Conservation (phyloP, 257 asterid genomes). For the Striga asiatica region DNA sequence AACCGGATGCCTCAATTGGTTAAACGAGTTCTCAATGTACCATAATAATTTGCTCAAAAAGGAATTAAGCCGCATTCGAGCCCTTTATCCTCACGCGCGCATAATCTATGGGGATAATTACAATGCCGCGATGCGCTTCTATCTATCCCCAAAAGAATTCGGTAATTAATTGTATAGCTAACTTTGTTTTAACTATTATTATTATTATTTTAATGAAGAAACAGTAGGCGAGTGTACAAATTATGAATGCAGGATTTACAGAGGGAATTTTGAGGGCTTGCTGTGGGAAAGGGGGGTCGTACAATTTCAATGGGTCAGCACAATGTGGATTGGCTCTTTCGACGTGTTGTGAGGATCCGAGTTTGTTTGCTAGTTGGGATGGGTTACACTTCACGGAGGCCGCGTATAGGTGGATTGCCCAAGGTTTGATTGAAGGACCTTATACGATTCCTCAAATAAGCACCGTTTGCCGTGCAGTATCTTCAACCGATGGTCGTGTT, state of each 20-base stretch:
- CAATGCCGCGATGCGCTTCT: constrained; percentile 28
- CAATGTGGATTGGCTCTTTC: constrained; percentile 20
- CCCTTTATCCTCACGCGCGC: constrained; percentile 27
- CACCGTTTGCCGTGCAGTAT: constrained; percentile 9
- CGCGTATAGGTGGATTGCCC: constrained; percentile 19
- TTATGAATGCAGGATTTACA: constrained; percentile 27
- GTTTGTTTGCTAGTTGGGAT: constrained; percentile 31
- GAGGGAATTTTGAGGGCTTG: constrained; percentile 27
- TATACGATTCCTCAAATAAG: constrained; percentile 25
- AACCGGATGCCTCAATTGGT: constrained; percentile 47
- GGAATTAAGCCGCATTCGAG: constrained; percentile 22
- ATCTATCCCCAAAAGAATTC: constrained; percentile 20
- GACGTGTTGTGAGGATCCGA: constrained; percentile 27
- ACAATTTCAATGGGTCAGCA: constrained; percentile 20
- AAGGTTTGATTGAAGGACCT: constrained; percentile 26
- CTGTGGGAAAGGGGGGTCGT: constrained; percentile 42
- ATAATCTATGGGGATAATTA: constrained; percentile 43
- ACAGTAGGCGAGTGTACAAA: background rate
- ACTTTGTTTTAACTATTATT: too few species aligned
- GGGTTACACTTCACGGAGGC: constrained; percentile 44
- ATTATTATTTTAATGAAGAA: background rate
- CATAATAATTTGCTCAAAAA: constrained; percentile 32
- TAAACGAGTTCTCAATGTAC: constrained; percentile 23
- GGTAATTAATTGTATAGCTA: too few species aligned
- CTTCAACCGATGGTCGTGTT: background rate